Percentiles rank a stretch among this genome's conserved stretches.
Evolutionary conservation across 306 rosid species (phyloP).

Genomic region (Lagenaria siceraria): DNA sequence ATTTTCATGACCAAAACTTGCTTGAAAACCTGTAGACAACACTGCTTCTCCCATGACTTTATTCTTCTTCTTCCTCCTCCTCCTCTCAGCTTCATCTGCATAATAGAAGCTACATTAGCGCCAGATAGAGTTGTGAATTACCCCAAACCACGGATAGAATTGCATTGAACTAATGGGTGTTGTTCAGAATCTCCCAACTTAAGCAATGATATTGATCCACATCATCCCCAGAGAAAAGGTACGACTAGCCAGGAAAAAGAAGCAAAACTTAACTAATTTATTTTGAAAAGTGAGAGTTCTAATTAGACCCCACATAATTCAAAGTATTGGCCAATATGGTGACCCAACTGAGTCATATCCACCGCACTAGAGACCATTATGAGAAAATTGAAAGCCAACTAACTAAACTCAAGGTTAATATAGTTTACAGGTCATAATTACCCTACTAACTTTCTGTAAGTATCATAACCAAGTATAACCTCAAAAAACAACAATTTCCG

Average conservation of each 20-base stretch:
- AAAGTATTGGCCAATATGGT: neutral
- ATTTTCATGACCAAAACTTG: constrained; percentile 36
- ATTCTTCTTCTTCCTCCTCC: constrained; percentile 74
- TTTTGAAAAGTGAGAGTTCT: neutral
- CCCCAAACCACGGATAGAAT: neutral
- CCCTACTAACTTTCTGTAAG: neutral
- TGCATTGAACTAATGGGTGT: neutral
- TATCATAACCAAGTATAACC: neutral
- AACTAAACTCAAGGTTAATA: neutral
- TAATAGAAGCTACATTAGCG: constrained; percentile 14
- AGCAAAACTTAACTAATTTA: neutral
- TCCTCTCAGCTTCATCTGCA: constrained; percentile 58
- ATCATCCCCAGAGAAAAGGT: neutral
- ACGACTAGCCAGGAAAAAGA: neutral
- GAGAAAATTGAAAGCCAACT: neutral
- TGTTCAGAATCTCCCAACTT: neutral
- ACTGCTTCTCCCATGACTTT: constrained; percentile 30
- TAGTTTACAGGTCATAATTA: neutral
- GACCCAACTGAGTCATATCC: neutral
- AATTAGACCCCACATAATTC: neutral
- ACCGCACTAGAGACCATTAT: neutral
- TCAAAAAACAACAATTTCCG: neutral
- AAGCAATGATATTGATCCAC: neutral
- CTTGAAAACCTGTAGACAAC: constrained; percentile 26
- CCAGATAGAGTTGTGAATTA: constrained; percentile 12